A percentile compares a stretch with the other conserved stretches of the same genome.
These are phyloP conservation scores for Penicillium sp. DNA, from an alignment of 2,329 filamentous ascomycete species.

Conservation along the genomic window DNA sequence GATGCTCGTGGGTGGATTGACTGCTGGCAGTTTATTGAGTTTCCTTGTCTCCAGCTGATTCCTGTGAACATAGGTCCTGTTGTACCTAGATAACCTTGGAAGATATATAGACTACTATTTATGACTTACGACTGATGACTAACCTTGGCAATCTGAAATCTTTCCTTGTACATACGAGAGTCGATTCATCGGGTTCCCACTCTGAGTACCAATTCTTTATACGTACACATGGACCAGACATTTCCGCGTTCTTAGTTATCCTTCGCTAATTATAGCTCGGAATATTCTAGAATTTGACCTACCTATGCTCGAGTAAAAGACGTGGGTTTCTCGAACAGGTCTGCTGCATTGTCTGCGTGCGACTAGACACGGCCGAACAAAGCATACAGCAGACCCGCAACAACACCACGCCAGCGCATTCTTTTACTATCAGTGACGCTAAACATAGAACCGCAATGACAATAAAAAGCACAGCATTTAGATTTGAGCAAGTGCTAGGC, in stretches of 20 bases:
- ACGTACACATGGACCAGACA: too few relatives aligned
- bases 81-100: not conserved
- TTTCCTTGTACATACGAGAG: too few relatives aligned
- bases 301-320: not conserved
- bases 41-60: constrained; percentile 60
- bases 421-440: not conserved
- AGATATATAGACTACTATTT: not conserved
- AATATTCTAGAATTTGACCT: not conserved
- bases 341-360: not conserved
- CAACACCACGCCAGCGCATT: not conserved
- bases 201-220: too few relatives aligned
- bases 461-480: not conserved
- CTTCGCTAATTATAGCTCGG: not conserved
- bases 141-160: not conserved
- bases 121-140: not conserved
- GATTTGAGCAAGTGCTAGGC: not conserved
- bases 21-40: constrained; percentile 81
- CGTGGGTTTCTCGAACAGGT: not conserved
- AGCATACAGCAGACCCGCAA: not conserved
- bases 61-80: not conserved
- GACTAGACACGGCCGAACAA: not conserved
- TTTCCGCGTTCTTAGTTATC: not conserved
- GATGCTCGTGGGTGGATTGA: constrained; percentile 77
- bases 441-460: not conserved
- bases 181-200: too few relatives aligned